Base-by-base conservation (phyloP, 805 yeast genomes). In the Wickerhamiella nectarea region DNA sequence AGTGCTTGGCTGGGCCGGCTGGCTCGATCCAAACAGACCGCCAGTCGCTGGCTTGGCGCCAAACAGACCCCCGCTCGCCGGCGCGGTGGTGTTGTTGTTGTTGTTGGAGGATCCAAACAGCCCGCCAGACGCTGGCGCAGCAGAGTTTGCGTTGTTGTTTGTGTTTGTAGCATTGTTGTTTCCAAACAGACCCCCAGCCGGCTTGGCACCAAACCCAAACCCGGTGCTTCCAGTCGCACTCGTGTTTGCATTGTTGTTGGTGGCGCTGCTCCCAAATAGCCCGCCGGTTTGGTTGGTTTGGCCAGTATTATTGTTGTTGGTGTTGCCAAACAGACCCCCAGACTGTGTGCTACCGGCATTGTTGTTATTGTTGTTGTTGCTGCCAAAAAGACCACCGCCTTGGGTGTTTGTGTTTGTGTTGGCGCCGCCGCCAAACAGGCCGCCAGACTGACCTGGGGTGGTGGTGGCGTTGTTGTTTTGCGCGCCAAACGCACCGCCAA, bases 121-220 rank as follows among this genome's bases (percentile, higher is more conserved):
- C n/a, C 42, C 25, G 25, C 42, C 36, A 6, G 26, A 22, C 14
- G 25, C 14, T 2, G 17, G 15, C 5, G 36, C 35, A 33, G 37
- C n/a, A n/a, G n/a, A n/a, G n/a, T n/a, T n/a, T n/a, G n/a, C 20
- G 31, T 20, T 22, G 36, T 18, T 38, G 22, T 22, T 44, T 17
- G 38, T 48, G 40, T 40, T 47, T 17, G 61, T 60, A 52, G 46
- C 42, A 34, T 21, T 40, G 47, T 54, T 51, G 18, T 26, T 35
- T 6, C 43, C 38, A 24, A 44, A 44, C 14, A 44, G 18, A n/a
- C 57, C 55, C 2, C 60, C 39, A 38, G 50, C 55, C 39, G 52
- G 53, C 33, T 59, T 56, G 36, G 55, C 40, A 25, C 54, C 54
- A 49, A 49, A 48, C 12, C 62, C 60, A 38, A 56, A 56, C 3